phyloP scores from a whole-genome alignment of 495 filamentous ascomycete genomes.

The Hypoxylon lienhwacheense region DNA sequence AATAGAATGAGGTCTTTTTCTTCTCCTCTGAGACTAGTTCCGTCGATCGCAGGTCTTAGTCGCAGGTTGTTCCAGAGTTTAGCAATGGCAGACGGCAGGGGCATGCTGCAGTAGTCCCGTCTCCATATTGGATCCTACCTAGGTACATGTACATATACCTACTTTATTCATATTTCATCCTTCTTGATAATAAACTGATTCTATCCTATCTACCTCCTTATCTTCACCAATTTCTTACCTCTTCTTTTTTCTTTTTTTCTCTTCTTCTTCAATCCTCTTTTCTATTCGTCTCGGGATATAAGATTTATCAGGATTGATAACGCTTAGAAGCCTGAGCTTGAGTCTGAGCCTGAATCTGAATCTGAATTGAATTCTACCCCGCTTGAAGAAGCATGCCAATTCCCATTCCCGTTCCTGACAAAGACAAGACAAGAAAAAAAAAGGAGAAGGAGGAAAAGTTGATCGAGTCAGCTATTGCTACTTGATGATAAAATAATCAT shows the following conservation, averaged over 20 bases:
- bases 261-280: too few relatives aligned
- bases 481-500: slow-evolving; percentile 6
- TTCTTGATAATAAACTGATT: too few relatives aligned
- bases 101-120: slow-evolving; percentile 2
- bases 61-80: slow-evolving; percentile 14
- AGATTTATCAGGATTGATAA: too few relatives aligned
- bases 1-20: background rate
- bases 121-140: slow-evolving; percentile 24
- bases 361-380: slow-evolving; percentile 14
- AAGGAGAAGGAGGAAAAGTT: too few relatives aligned
- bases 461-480: slow-evolving; percentile 6
- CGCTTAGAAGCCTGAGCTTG: too few relatives aligned
- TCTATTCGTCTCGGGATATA: too few relatives aligned
- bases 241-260: too few relatives aligned
- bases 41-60: slow-evolving; percentile 13
- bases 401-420: too few relatives aligned
- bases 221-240: too few relatives aligned
- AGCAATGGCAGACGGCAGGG: slow-evolving; percentile 3
- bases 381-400: slow-evolving; percentile 5
- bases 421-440: too few relatives aligned
- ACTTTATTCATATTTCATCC: background rate
- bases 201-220: too few relatives aligned
- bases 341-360: background rate
- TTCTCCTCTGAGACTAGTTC: slow-evolving; percentile 1
- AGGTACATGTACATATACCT: background rate